Percentiles rank a stretch among this genome's conserved stretches.
These are phyloP conservation scores for Fusarium tupiense DNA, from an alignment of 2,329 filamentous ascomycete genomes.

Conservation along the genomic window DNA sequence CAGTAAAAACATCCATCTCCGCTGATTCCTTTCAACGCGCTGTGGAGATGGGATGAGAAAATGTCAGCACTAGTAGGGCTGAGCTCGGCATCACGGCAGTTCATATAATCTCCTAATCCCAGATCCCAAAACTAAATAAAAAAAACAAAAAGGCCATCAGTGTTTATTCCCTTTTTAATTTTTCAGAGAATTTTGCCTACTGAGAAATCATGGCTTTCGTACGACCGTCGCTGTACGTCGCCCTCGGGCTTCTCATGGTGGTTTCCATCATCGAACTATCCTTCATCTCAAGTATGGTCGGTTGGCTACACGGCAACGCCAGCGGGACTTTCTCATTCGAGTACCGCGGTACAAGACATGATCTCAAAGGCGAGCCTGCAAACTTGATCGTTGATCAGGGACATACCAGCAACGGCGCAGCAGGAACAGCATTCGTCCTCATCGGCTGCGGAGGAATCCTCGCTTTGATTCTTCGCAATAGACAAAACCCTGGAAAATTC, in stretches of 20 bases:
- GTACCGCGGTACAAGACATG: constrained; percentile 10
- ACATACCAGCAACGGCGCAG: constrained; percentile 44
- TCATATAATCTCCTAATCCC: constrained; percentile 15
- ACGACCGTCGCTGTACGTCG: constrained; percentile 31
- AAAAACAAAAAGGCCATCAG: too few species aligned
- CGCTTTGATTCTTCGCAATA: constrained; percentile 33
- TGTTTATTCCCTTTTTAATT: too few species aligned
- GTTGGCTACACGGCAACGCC: constrained; percentile 41
- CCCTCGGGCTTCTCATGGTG: constrained; percentile 42
- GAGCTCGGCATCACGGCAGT: constrained; percentile 11
- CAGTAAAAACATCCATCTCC: background rate
- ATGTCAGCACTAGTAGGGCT: constrained; percentile 28
- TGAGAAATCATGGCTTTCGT: background rate
- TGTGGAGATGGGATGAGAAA: background rate
- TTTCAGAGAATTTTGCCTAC: background rate
- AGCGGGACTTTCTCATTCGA: constrained; percentile 36
- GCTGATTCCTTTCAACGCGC: background rate
- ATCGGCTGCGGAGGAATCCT: constrained; percentile 42
- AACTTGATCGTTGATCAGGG: constrained; percentile 43
- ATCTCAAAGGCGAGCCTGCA: constrained; percentile 36
- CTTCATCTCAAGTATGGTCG: constrained; percentile 42
- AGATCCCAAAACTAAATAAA: background rate
- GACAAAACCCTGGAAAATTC: constrained; percentile 18
- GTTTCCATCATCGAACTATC: constrained; percentile 42
- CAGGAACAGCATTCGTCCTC: constrained; percentile 43